Conservation (phyloP, 1,284 basidiomycete species). For the Papiliotrema fonsecae region DNA sequence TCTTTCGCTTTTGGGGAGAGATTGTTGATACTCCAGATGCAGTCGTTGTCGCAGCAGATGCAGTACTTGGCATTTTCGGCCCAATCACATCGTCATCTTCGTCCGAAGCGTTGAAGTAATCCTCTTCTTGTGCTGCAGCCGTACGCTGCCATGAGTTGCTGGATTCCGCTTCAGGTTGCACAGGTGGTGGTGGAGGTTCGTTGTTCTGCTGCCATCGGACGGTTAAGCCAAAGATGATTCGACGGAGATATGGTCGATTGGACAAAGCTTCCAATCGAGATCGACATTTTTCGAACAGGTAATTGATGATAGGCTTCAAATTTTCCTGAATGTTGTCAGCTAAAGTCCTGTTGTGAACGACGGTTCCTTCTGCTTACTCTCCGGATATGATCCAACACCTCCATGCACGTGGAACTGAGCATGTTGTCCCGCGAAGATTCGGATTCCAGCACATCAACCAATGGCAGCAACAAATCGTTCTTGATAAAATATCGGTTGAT, state of each 20-base stretch:
- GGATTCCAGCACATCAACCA: conserved; percentile 72
- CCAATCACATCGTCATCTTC: conserved; percentile 36
- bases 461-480: conserved; percentile 73
- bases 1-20: background rate
- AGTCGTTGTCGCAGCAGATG: conserved; percentile 2
- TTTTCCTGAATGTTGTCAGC: conserved; percentile 63
- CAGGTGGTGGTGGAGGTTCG: conserved; percentile 62
- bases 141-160: conserved; percentile 48
- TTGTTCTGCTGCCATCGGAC: conserved; percentile 86
- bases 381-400: conserved; percentile 87
- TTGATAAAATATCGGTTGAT: conserved; percentile 79
- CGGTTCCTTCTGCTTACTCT: conserved; percentile 53
- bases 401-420: conserved; percentile 87
- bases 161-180: conserved; percentile 55
- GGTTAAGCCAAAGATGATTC: conserved; percentile 55
- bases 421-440: conserved; percentile 88
- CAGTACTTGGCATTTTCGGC: conserved; percentile 13
- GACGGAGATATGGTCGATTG: conserved; percentile 44
- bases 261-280: conserved; percentile 63
- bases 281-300: conserved; percentile 76
- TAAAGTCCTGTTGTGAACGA: background rate
- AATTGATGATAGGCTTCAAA: conserved; percentile 73
- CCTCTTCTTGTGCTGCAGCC: conserved; percentile 67
- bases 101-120: conserved; percentile 80
- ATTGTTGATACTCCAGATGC: background rate